Base-by-base conservation (phyloP, 495 filamentous ascomycete genomes). In the Podospora sp. region DNA sequence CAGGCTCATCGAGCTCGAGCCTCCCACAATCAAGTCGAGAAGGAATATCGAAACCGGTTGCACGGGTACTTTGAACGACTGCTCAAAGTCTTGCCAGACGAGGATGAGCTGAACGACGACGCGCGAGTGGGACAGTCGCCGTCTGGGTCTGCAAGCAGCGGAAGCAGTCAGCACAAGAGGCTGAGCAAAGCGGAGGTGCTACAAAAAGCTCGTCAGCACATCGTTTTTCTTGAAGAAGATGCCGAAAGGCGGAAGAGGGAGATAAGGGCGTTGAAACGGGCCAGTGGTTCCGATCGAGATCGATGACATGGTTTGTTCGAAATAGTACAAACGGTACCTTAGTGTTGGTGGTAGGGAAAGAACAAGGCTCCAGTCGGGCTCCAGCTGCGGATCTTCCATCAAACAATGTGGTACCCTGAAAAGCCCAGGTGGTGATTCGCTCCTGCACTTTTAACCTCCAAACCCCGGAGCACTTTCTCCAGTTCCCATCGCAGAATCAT, bases 161-260 rank as follows among this genome's bases (percentile, higher is more conserved):
- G 51, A 29, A n/a, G 33, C 18, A 16, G 35, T 24, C 51, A 46
- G 33, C 60, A 35, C 49, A 66, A 64, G 50, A 40, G 60, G 1
- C n/a, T 68, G 29, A 71, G 69, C 67, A 71, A 71, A 56, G 67
- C 67, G 16, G 67, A 69, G 22, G 69, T 71, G 25, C 40, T 71
- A 1, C 62, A 62, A 6, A 71, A 60, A 46, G 69, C 69, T 6
- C 50, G 56, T 36, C 40, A 11, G 11, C 53, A 58, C 29, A 69
- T 71, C 26, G 18, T 20, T 25, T 36, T 24, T 1, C 60, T 69
- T 29, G 63, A 62, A 52, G 33, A 29, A 4, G 63, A 60, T 12
- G 20, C 9, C 12, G 12, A 20, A 16, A 52, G 25, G 18, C 24
- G 40, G 35, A 63, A 29, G 12, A 24, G 60, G 18, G 56, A 68